Percentiles rank a stretch among this genome's conserved stretches.
Conservation (phyloP, 2,329 filamentous ascomycete species). For the Penicillium polonicum region DNA sequence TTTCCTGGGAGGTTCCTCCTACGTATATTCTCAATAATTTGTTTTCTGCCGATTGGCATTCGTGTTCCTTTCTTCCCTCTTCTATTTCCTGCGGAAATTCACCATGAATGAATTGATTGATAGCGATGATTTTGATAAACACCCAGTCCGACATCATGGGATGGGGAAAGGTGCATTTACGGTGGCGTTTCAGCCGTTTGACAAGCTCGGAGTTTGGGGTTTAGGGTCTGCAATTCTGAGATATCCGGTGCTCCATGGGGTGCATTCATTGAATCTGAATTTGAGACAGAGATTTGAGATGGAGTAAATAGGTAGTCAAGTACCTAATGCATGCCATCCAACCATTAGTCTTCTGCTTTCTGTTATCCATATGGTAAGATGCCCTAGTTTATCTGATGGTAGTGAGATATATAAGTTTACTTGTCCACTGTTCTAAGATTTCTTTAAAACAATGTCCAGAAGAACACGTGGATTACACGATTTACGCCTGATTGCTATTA, state of each 20-base stretch:
- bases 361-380: neutral
- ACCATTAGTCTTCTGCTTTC: neutral
- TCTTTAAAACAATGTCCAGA: too few species aligned
- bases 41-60: neutral
- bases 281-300: neutral
- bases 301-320: neutral
- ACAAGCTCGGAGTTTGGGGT: slow-evolving; percentile 20
- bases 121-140: slow-evolving; percentile 17
- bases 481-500: too few species aligned
- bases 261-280: neutral
- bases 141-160: neutral
- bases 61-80: neutral
- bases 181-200: slow-evolving; percentile 15
- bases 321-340: slow-evolving; percentile 2
- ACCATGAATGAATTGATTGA: slow-evolving; percentile 8
- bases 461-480: too few species aligned
- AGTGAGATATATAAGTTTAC: too few species aligned
- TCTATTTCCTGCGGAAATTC: neutral
- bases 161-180: slow-evolving; percentile 3
- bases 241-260: slow-evolving; percentile 9
- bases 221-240: slow-evolving; percentile 12
- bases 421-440: too few species aligned
- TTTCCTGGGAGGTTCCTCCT: neutral
- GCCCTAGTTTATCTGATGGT: neutral
- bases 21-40: slow-evolving; percentile 7